These are phyloP conservation scores for Citrus reticulata DNA, from an alignment of 345 rosid genomes.

Conservation along the genomic window DNA sequence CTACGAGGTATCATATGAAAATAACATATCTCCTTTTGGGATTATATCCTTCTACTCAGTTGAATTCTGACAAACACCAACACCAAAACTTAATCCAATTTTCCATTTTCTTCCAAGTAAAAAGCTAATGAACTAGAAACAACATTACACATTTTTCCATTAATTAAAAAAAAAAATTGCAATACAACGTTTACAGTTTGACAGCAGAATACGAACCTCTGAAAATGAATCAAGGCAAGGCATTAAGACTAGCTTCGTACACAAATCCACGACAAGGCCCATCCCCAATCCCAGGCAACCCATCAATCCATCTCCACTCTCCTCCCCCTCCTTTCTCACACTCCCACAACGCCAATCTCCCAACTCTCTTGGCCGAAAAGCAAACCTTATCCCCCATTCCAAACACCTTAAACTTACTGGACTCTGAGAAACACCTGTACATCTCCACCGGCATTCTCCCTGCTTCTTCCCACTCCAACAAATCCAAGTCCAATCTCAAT, in stretches of 20 bases:
- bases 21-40: not conserved
- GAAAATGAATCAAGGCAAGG: slow-evolving; percentile 37
- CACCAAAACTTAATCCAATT: not conserved
- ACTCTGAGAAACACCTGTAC: slow-evolving; percentile 66
- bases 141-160: not conserved
- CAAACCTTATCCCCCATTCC: slow-evolving; percentile 81
- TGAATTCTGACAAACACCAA: not conserved
- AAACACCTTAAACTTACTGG: slow-evolving; percentile 84
- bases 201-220: not conserved
- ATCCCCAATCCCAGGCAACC: slow-evolving; percentile 57
- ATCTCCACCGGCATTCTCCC: slow-evolving; percentile 84
- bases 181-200: not conserved
- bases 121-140: not conserved
- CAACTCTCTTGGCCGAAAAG: slow-evolving; percentile 71
- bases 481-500: slow-evolving; percentile 69
- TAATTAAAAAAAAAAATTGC: not conserved
- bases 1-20: not conserved
- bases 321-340: slow-evolving; percentile 33
- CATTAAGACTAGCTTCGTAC: slow-evolving; percentile 55
- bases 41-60: not conserved
- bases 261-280: slow-evolving; percentile 75
- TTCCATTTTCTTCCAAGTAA: not conserved
- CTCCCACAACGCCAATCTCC: slow-evolving; percentile 80
- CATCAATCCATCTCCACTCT: slow-evolving; percentile 81
- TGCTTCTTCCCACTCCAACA: slow-evolving; percentile 85